Conservation (phyloP, 2,329 filamentous ascomycete genomes). For the Fusarium secorum region DNA sequence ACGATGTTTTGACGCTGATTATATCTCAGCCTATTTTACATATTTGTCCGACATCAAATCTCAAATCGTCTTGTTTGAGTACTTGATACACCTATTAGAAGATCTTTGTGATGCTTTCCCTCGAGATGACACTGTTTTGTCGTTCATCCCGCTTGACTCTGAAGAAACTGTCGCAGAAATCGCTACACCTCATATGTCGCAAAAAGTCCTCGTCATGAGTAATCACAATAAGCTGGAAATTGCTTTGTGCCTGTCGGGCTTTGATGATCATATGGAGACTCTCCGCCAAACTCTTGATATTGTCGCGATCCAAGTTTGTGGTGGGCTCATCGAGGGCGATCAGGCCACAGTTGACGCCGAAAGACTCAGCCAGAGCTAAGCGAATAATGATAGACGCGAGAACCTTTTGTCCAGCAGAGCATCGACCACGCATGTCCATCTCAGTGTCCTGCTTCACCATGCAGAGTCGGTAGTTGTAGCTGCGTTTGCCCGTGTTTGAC, state of each 20-base stretch:
- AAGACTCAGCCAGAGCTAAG: constrained; percentile 93
- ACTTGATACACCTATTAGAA: constrained; percentile 39
- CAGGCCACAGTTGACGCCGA: constrained; percentile 93
- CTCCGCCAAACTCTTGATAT: constrained; percentile 87
- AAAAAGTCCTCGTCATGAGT: constrained; percentile 98
- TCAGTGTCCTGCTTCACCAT: constrained; percentile 98
- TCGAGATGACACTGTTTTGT: constrained; percentile 88
- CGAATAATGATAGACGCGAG: constrained; percentile 97
- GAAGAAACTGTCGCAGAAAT: constrained; percentile 93
- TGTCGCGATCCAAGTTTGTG: constrained; percentile 94
- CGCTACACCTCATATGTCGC: constrained; percentile 88
- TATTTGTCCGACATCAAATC: neutral
- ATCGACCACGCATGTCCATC: constrained; percentile 99
- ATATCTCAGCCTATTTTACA: constrained; percentile 7
- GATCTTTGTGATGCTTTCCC: constrained; percentile 65
- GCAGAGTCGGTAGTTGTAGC: constrained; percentile 96
- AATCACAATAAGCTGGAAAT: constrained; percentile 98
- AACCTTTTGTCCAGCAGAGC: constrained; percentile 95
- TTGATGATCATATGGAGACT: constrained; percentile 89
- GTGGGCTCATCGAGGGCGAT: constrained; percentile 98
- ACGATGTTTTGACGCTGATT: neutral
- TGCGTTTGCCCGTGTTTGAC: constrained; percentile 73
- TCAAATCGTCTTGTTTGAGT: neutral
- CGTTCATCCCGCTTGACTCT: constrained; percentile 81
- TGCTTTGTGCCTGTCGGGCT: constrained; percentile 81